Base-by-base conservation (phyloP, 306 rosid genomes). In the Neltuma alba region DNA sequence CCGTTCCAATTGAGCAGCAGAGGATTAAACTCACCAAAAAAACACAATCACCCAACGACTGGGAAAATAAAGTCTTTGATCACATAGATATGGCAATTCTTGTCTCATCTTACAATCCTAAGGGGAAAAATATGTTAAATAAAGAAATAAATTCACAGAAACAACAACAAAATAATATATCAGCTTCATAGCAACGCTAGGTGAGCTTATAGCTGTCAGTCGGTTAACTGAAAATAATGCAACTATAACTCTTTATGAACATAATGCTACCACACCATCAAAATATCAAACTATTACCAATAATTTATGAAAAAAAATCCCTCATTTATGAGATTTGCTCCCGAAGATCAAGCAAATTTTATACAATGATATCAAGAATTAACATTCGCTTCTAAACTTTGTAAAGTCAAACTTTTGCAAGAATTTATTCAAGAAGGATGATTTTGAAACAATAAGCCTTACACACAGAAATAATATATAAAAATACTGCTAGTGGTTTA, bases 11-110 rank as follows among this genome's bases (percentile, higher is more conserved):
- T 6, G 40, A 30, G 18, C 41, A 33, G 41, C 25, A 63, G 44
- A 20, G 30, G 20, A 40, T 21, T 25, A 67, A 40, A 67, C 8
- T 67, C 72, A 40, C 52, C 48, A 67, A 40, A 21, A 21, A 21
- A 25, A 12, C 47, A 81, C 33, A 73, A 34, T 41, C 75, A 68
- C 28, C 57, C 40, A 81, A 81, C 34, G 36, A 74, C 30, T 31
- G 11, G 83, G 37, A 70, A 79, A 47, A 64, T 37, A 47, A 50
- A 14, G 28, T 40, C 61, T 57, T 23, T 60, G 40, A 33, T 57
- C 81, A 63, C 38, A 70, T 2, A 70, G 20, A 44, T 12, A 55
- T 42, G 54, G 25, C 42, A 69, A 79, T 31, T 71, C 78, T 34
- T 16, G 38, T 27, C 77, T 42, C 55, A 9, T n/a, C 18, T 37